phyloP scores from a whole-genome alignment of 106 monocot genomes.

The Phalaenopsis aphrodite region DNA sequence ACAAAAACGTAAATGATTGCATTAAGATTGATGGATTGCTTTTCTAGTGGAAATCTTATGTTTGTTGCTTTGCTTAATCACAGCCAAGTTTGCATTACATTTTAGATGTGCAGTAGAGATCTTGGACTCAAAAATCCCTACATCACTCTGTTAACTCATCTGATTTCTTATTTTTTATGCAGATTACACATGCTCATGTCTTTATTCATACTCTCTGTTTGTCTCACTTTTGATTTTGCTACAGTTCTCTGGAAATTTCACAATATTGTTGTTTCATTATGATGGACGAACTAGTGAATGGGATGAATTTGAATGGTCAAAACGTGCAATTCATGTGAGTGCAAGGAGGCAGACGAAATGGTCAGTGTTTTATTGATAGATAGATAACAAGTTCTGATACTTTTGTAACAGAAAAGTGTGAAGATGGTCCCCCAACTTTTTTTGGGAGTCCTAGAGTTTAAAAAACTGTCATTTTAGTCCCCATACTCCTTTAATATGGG shows the following conservation, averaged over 20 bases:
- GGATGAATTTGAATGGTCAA: constrained; percentile 47
- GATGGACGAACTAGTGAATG: constrained; percentile 55
- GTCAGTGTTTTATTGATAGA: constrained; percentile 12
- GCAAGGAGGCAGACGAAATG: constrained; percentile 58
- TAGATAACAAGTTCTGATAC: not conserved
- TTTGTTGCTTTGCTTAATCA: too few species aligned
- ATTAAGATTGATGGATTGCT: too few species aligned
- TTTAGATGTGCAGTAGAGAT: not conserved
- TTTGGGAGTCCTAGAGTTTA: too few species aligned
- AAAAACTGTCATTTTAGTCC: too few species aligned
- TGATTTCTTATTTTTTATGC: not conserved
- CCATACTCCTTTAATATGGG: too few species aligned
- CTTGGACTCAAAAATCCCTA: not conserved
- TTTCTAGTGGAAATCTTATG: too few species aligned
- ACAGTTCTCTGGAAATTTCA: constrained; percentile 57
- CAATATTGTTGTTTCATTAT: constrained; percentile 62
- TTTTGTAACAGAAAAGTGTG: not conserved
- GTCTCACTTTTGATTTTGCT: not conserved
- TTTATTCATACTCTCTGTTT: not conserved
- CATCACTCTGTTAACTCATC: not conserved
- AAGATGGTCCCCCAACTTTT: too few species aligned
- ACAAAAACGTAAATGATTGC: too few species aligned
- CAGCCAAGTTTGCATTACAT: not conserved
- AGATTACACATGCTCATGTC: not conserved
- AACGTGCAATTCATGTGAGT: constrained; percentile 21